Conservation (phyloP, 768 basidiomycete genomes). For the Termitomyces titanicus region DNA sequence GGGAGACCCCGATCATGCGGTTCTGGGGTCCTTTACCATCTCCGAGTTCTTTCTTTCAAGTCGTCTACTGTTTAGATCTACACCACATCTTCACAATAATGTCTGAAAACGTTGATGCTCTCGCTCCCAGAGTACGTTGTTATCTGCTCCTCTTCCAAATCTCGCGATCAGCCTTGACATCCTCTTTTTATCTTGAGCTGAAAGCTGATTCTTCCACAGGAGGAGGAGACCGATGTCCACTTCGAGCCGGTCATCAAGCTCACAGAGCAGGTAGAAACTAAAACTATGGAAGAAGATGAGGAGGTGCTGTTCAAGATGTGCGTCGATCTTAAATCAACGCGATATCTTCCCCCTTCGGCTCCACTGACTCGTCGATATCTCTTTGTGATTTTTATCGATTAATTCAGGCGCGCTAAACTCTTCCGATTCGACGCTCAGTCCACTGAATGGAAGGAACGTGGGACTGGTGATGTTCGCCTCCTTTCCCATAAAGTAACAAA, state of each 20-base stretch:
- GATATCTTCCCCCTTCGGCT: constrained; percentile 31
- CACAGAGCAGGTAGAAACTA: constrained; percentile 91
- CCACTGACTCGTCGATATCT: constrained; percentile 20
- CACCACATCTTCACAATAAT: constrained; percentile 36
- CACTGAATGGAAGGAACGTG: constrained; percentile 97
- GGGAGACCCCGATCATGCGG: constrained; percentile 15
- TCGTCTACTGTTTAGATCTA: constrained; percentile 19
- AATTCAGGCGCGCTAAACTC: constrained; percentile 88
- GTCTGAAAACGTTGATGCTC: constrained; percentile 59
- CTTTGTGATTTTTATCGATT: constrained; percentile 9
- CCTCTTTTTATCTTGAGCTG: constrained; percentile 1
- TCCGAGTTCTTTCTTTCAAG: constrained; percentile 9
- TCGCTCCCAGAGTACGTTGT: constrained; percentile 65
- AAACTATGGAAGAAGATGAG: constrained; percentile 95
- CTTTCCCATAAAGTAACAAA: constrained; percentile 85
- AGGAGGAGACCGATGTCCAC: constrained; percentile 83
- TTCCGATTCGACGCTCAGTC: constrained; percentile 84
- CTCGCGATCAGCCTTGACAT: constrained; percentile 12
- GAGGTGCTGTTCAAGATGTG: constrained; percentile 94
- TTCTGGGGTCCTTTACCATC: constrained; percentile 15
- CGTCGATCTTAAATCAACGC: constrained; percentile 35
- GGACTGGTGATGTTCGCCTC: constrained; percentile 93
- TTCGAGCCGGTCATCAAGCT: constrained; percentile 97
- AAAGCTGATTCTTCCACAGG: constrained; percentile 31
- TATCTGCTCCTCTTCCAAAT: constrained; percentile 12